Evolutionary conservation across 1,284 basidiomycete species (phyloP).

Genomic region (Flammula alnicola): DNA sequence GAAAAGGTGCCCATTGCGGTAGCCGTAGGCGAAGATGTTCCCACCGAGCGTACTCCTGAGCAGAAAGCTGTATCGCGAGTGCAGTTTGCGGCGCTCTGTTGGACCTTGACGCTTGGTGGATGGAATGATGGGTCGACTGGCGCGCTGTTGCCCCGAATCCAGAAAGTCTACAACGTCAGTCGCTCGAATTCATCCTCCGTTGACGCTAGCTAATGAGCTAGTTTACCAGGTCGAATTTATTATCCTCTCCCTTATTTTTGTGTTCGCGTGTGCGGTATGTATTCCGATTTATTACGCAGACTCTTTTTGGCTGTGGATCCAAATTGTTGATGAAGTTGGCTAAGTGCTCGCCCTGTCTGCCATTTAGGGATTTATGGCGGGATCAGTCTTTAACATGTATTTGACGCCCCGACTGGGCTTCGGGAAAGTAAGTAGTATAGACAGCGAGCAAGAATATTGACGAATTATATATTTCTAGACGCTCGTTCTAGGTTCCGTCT

Average conservation of each 20-base stretch:
- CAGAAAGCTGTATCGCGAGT: slow-evolving; percentile 16
- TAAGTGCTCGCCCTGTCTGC: neutral
- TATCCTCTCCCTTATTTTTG: slow-evolving; percentile 17
- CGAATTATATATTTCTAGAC: neutral
- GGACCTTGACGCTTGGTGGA: slow-evolving; percentile 47
- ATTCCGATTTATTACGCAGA: neutral
- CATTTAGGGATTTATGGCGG: slow-evolving; percentile 16
- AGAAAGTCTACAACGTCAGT: neutral
- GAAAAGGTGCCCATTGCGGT: too few relatives aligned
- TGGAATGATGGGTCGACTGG: slow-evolving; percentile 63
- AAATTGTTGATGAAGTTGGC: too few relatives aligned
- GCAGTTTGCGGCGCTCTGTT: slow-evolving; percentile 38
- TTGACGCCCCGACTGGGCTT: slow-evolving; percentile 16
- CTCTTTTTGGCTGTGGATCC: too few relatives aligned
- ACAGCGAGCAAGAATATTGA: neutral
- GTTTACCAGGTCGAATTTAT: slow-evolving; percentile 39
- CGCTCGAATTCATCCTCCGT: too few relatives aligned
- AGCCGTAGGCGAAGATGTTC: too few relatives aligned
- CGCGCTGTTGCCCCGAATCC: slow-evolving; percentile 50
- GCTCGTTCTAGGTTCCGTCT: neutral
- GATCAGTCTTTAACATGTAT: slow-evolving; percentile 15
- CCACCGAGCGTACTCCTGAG: neutral
- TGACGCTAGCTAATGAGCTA: slow-evolving; percentile 23
- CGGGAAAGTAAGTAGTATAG: slow-evolving; percentile 9
- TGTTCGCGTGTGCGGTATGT: slow-evolving; percentile 6